These are phyloP conservation scores for Penicillium sp. DNA, from an alignment of 2,329 filamentous ascomycete genomes.

Conservation along the genomic window DNA sequence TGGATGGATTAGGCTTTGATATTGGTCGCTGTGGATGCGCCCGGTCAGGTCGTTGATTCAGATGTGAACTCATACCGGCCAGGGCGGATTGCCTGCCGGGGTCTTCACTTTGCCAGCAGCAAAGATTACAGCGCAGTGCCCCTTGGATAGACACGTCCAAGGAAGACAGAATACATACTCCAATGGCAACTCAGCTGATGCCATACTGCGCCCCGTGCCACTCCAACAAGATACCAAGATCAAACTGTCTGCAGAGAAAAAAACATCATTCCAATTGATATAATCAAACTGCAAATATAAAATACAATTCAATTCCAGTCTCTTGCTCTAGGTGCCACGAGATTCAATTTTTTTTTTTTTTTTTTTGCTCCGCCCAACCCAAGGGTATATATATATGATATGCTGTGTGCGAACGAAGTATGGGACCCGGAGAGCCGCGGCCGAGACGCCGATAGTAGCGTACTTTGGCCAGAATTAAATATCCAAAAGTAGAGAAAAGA, in stretches of 20 bases:
- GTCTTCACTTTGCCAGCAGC: not conserved
- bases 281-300: constrained; percentile 11
- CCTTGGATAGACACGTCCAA: not conserved
- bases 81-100: not conserved
- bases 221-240: not conserved
- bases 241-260: constrained; percentile 5
- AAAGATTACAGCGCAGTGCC: not conserved
- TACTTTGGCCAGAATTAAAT: constrained; percentile 8
- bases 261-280: constrained; percentile 4
- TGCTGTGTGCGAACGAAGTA: constrained; percentile 12
- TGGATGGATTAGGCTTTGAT: not conserved
- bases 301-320: constrained; percentile 19
- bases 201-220: not conserved
- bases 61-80: not conserved
- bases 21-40: not conserved
- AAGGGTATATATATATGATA: constrained; percentile 24
- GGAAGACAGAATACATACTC: not conserved
- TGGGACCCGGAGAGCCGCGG: not conserved
- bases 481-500: constrained; percentile 4
- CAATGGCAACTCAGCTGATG: not conserved
- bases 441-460: not conserved
- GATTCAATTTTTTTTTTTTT: constrained; percentile 15
- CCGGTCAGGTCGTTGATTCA: not conserved
- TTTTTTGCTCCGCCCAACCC: constrained; percentile 19
- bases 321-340: constrained; percentile 19